A percentile compares a stretch with the other conserved stretches of the same genome.
Evolutionary conservation across 2,329 filamentous ascomycete genomes (phyloP).

Genomic region (Penicillium frequentans): DNA sequence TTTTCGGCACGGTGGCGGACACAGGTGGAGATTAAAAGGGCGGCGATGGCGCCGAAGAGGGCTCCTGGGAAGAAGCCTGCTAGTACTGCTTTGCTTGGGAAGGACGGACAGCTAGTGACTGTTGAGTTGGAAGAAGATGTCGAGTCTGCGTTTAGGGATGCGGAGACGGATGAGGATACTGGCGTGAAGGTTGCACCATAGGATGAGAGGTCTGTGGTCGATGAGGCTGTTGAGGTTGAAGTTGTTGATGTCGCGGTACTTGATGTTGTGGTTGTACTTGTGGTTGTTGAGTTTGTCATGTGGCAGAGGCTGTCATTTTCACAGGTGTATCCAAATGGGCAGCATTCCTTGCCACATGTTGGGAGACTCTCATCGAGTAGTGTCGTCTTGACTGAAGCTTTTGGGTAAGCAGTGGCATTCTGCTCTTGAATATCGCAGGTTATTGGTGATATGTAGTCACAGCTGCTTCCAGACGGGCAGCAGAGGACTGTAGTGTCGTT

Average conservation of each 20-base stretch:
- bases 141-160: conserved; percentile 8
- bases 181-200: conserved; percentile 23
- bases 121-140: background rate
- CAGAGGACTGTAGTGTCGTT: conserved; percentile 45
- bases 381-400: conserved; percentile 43
- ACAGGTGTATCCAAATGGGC: conserved; percentile 51
- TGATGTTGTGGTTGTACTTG: conserved; percentile 3
- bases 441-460: conserved; percentile 43
- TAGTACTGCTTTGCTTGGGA: conserved; percentile 42
- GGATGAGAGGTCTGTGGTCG: conserved; percentile 14
- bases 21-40: conserved; percentile 52
- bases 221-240: conserved; percentile 5
- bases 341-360: conserved; percentile 45
- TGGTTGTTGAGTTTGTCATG: background rate
- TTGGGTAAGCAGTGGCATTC: conserved; percentile 39
- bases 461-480: conserved; percentile 45
- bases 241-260: conserved; percentile 4
- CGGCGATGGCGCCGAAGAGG: conserved; percentile 49
- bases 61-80: conserved; percentile 50
- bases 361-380: conserved; percentile 40
- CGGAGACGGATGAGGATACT: conserved; percentile 20
- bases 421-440: conserved; percentile 45
- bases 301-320: conserved; percentile 17
- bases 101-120: conserved; percentile 34
- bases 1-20: conserved; percentile 29